These are phyloP conservation scores for Malus sieversii DNA, from an alignment of 306 rosid genomes.

Conservation along the genomic window DNA sequence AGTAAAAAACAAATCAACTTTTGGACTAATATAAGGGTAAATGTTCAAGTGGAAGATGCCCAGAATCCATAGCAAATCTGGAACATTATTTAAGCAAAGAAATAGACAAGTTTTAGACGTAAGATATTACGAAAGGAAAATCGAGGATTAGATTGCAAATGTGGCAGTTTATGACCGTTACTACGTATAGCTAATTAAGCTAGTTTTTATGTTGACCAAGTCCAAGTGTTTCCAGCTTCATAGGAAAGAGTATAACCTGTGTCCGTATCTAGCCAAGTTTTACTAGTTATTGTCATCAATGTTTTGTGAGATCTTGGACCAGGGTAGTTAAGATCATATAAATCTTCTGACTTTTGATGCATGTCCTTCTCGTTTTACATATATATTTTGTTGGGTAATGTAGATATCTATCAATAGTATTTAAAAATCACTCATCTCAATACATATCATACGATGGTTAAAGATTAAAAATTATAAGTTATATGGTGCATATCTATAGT, in stretches of 20 bases:
- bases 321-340: background rate
- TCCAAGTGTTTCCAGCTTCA: background rate
- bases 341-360: background rate
- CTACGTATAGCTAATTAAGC: background rate
- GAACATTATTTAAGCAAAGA: background rate
- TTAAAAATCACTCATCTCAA: too few relatives aligned
- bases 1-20: background rate
- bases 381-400: background rate
- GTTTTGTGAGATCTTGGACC: background rate
- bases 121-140: background rate
- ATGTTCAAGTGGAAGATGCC: background rate
- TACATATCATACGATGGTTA: too few relatives aligned
- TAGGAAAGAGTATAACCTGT: background rate
- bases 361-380: background rate
- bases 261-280: background rate
- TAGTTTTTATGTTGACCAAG: background rate
- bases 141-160: background rate
- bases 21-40: background rate
- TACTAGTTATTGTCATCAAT: background rate
- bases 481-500: background rate
- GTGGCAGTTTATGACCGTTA: background rate
- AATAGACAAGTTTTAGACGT: background rate
- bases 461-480: background rate
- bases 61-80: conserved; percentile 9
- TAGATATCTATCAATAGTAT: background rate